Base-by-base conservation (phyloP, 2,329 filamentous ascomycete species). In the Cryphonectria nitschkei region DNA sequence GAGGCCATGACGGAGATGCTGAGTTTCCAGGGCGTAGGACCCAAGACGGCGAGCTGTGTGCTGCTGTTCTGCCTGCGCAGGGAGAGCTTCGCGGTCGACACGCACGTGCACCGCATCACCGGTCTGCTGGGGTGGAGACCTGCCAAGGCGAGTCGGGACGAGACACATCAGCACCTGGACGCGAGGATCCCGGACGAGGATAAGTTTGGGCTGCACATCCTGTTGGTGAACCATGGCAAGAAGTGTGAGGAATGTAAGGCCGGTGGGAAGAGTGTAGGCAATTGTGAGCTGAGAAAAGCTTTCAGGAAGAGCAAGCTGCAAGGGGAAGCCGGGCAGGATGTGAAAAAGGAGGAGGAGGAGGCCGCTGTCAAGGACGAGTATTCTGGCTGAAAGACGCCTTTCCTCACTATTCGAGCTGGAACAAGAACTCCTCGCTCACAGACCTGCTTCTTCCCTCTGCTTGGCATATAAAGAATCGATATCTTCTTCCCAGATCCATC, bases 41-140 rank as follows among this genome's bases (percentile, higher is more conserved):
- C 84, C 73, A 88, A 87, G 80, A 88, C 85, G 46, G 86, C 86
- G 9, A 83, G 81, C 73, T 87, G 85, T 74, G 84, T 87, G 11
- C 74, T 86, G 41, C 79, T 87, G 50, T 87, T 87, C 74, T 87
- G 85, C 72, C 77, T 87, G 65, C 77, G 78, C 34, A 76, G 84
- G 54, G 80, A 82, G 58, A 83, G 81, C 72, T 87, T 87, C 74
- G 84, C 85, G 3, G 85, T 87, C 46, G 85, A 87, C 73, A 87
- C 85, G 0, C 85, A 87, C 67, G 85, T 87, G 0, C 81, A 85
- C 74, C 80, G 85, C 22, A 80, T 87, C 69, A 81, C 84, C 26
- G 84, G 84, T 0, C 75, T 84, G 37, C 75, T 87, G 37, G 84
- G 84, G 2, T 87, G 85, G 85, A 75, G 85, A 29, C 85, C 85